Conservation (phyloP, 805 yeast genomes). For the Huiozyma naganishii region DNA sequence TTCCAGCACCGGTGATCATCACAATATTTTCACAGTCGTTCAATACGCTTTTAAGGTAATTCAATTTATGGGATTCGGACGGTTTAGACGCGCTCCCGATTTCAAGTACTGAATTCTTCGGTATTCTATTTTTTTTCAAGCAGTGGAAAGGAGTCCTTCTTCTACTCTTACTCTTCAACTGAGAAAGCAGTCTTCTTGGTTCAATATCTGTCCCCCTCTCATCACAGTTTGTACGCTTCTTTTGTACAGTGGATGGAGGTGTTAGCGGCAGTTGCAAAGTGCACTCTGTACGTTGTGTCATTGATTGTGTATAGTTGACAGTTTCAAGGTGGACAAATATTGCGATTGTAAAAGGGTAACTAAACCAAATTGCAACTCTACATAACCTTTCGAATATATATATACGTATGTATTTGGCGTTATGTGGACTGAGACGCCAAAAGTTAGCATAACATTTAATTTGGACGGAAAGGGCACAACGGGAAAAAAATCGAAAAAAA, state of each 20-base stretch:
- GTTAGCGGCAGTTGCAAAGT: slow-evolving; percentile 9
- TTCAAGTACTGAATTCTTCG: slow-evolving; percentile 33
- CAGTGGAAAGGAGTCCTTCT: slow-evolving; percentile 13
- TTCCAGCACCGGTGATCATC: slow-evolving; percentile 80
- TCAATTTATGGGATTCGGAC: slow-evolving; percentile 23
- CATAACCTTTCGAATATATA: too few relatives aligned
- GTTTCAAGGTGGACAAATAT: too few relatives aligned
- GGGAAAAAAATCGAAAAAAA: too few relatives aligned
- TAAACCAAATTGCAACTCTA: too few relatives aligned
- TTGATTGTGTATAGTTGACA: too few relatives aligned
- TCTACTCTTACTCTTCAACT: slow-evolving; percentile 12
- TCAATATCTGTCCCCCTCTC: slow-evolving; percentile 2
- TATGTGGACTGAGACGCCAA: too few relatives aligned
- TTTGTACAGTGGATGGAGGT: slow-evolving; percentile 10
- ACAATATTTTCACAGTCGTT: slow-evolving; percentile 47
- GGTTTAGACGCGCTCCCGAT: slow-evolving; percentile 7
- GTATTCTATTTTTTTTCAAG: slow-evolving; percentile 32
- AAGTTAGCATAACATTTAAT: too few relatives aligned
- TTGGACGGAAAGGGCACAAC: too few relatives aligned
- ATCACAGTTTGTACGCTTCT: slow-evolving; percentile 2
- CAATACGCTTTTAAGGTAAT: slow-evolving; percentile 42
- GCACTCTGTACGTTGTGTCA: too few relatives aligned
- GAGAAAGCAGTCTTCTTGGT: neutral
- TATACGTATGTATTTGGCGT: too few relatives aligned
- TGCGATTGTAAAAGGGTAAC: too few relatives aligned